These are phyloP conservation scores for Dryadomyces quercivorus DNA, from an alignment of 2,329 filamentous ascomycete genomes.

Conservation along the genomic window DNA sequence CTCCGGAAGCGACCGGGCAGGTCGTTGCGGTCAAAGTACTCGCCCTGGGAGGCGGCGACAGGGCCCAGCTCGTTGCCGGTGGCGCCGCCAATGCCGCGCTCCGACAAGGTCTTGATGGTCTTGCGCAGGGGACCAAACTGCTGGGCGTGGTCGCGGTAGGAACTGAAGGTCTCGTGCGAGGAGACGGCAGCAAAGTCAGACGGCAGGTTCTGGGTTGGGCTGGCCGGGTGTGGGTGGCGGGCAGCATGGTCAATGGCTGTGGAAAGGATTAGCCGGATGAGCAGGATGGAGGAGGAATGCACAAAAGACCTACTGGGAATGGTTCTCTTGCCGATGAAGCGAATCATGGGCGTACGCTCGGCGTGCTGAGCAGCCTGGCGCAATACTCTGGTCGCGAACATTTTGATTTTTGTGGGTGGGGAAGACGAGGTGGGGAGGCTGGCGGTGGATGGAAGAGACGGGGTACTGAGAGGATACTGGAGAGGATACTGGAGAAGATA, in stretches of 20 bases:
- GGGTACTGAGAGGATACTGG: no score
- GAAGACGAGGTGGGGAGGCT: neutral
- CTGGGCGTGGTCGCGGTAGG: constrained; percentile 66
- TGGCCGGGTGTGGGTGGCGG: constrained; percentile 60
- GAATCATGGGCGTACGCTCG: constrained; percentile 49
- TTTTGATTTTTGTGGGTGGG: constrained; percentile 16
- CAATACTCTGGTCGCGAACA: constrained; percentile 44
- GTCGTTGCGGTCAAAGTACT: constrained; percentile 82
- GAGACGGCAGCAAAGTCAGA: constrained; percentile 30
- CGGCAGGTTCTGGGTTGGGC: constrained; percentile 53
- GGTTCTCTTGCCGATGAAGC: constrained; percentile 47
- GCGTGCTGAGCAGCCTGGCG: constrained; percentile 47
- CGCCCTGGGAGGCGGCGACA: constrained; percentile 56
- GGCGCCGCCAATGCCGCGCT: constrained; percentile 41
- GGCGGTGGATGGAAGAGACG: neutral
- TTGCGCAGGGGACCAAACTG: constrained; percentile 65
- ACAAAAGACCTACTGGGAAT: constrained; percentile 38
- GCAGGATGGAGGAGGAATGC: neutral
- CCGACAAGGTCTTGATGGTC: constrained; percentile 28
- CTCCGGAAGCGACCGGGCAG: constrained; percentile 76
- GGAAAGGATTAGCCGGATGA: neutral
- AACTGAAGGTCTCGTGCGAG: constrained; percentile 53
- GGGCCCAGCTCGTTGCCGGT: constrained; percentile 62
- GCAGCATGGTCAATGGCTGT: constrained; percentile 50
- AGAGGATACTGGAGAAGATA: neutral